phyloP scores from a whole-genome alignment of 441 rosid genomes.

The Gossypium armourianum region DNA sequence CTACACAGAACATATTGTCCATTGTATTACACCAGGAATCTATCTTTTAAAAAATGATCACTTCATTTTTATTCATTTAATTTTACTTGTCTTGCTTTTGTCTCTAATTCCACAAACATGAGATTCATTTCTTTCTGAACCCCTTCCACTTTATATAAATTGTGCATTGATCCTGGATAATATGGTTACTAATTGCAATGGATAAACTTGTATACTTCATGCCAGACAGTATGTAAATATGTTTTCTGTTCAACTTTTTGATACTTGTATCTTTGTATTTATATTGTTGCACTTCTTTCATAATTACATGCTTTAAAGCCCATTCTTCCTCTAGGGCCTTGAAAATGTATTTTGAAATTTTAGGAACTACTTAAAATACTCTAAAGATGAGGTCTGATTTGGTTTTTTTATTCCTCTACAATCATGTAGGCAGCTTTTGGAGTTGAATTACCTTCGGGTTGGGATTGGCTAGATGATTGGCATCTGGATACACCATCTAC shows the following conservation, averaged over 20 bases:
- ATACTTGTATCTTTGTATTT: background rate
- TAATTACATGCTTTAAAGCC: background rate
- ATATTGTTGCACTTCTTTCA: background rate
- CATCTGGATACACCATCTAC: constrained; percentile 40
- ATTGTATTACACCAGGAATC: background rate
- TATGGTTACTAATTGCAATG: background rate
- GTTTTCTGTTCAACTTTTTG: background rate
- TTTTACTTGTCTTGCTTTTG: background rate
- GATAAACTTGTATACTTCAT: background rate
- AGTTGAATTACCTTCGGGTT: constrained; percentile 34
- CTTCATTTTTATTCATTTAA: background rate
- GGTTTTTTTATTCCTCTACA: constrained; percentile 1
- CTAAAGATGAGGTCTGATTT: background rate
- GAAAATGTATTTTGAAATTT: background rate
- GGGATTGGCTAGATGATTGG: constrained; percentile 63
- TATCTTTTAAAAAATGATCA: background rate
- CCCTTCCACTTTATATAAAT: background rate
- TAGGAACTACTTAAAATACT: background rate
- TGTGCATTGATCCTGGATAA: background rate
- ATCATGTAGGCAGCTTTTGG: constrained; percentile 31
- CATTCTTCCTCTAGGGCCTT: background rate
- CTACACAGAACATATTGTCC: background rate
- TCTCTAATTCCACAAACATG: background rate
- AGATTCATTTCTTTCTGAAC: background rate
- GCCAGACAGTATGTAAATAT: background rate